Evolutionary conservation across 371 early-diverging fungal genomes (phyloP).

Genomic region (Smittium mucronatum): DNA sequence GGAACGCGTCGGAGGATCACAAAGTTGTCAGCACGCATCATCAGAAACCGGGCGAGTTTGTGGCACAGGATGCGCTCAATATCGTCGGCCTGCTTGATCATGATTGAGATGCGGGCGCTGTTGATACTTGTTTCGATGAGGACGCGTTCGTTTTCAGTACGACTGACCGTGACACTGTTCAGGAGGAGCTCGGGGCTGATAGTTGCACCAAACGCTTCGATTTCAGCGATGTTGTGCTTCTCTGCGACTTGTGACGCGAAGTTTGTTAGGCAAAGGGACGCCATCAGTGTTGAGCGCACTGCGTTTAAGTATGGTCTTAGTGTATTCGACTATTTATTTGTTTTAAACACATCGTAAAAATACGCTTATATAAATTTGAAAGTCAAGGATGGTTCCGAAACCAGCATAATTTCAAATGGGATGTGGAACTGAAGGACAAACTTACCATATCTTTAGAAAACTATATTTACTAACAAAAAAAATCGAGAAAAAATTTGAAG

Average conservation of each 20-base stretch:
- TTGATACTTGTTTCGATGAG: slow-evolving; percentile 89
- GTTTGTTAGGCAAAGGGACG: slow-evolving; percentile 89
- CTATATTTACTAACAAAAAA: no score
- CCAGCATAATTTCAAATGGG: no score
- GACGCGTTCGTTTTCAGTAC: slow-evolving; percentile 92
- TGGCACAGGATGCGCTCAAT: slow-evolving; percentile 88
- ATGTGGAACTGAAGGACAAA: no score
- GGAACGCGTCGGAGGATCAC: slow-evolving; percentile 86
- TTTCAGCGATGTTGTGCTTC: slow-evolving; percentile 94
- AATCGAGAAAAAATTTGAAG: no score
- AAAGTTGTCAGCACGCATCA: slow-evolving; percentile 92
- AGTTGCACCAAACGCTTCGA: slow-evolving; percentile 70
- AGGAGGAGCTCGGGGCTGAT: slow-evolving; percentile 76
- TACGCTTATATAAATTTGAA: background rate
- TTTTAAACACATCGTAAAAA: background rate
- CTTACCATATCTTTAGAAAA: no score
- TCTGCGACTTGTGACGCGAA: slow-evolving; percentile 95
- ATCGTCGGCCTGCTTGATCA: slow-evolving; percentile 96
- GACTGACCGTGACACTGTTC: slow-evolving; percentile 76
- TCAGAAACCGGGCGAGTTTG: slow-evolving; percentile 92
- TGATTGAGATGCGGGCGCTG: slow-evolving; percentile 84
- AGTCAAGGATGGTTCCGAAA: no score
- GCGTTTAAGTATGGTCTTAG: slow-evolving; percentile 91
- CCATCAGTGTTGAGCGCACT: slow-evolving; percentile 85
- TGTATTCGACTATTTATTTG: slow-evolving; percentile 71